phyloP scores from a whole-genome alignment of 441 rosid genomes.

The Aquilaria agallochum region DNA sequence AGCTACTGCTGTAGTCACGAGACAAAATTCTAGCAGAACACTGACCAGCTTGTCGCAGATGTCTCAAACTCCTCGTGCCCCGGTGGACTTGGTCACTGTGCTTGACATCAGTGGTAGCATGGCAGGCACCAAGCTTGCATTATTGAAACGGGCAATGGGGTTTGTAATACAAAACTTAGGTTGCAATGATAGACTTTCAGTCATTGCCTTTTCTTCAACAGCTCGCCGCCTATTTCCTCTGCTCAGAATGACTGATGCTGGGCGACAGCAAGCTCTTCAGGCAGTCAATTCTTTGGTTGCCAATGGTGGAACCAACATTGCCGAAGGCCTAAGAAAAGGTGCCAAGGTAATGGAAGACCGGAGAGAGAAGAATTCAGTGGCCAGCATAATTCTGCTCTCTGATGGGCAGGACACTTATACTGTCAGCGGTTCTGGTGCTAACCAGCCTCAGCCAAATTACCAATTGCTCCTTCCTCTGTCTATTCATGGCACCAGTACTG shows the following conservation, averaged over 20 bases:
- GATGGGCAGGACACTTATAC: conserved; percentile 94
- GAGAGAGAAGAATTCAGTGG: conserved; percentile 74
- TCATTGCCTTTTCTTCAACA: conserved; percentile 96
- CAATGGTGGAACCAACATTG: conserved; percentile 97
- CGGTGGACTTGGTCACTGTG: conserved; percentile 87
- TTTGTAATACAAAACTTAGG: conserved; percentile 98
- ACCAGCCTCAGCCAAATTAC: conserved; percentile 58
- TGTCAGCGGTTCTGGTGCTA: conserved; percentile 31
- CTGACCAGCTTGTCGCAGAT: conserved; percentile 33
- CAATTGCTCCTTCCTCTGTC: conserved; percentile 64
- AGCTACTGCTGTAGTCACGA: conserved; percentile 47
- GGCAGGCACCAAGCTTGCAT: conserved; percentile 98
- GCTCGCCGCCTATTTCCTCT: conserved; percentile 91
- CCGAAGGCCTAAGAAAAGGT: conserved; percentile 90
- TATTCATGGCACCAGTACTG: conserved; percentile 42
- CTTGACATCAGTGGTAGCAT: conserved; percentile 99
- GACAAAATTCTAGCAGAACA: conserved; percentile 25
- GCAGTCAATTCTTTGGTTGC: conserved; percentile 92
- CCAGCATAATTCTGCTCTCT: conserved; percentile 84
- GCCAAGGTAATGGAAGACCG: conserved; percentile 87
- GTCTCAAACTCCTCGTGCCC: conserved; percentile 60
- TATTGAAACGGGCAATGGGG: conserved; percentile 97
- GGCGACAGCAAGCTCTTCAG: conserved; percentile 80
- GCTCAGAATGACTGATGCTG: conserved; percentile 71
- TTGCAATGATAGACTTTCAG: conserved; percentile 85